Evolutionary conservation across 2,329 filamentous ascomycete genomes (phyloP).

Genomic region (Davidsoniella eucalypti): DNA sequence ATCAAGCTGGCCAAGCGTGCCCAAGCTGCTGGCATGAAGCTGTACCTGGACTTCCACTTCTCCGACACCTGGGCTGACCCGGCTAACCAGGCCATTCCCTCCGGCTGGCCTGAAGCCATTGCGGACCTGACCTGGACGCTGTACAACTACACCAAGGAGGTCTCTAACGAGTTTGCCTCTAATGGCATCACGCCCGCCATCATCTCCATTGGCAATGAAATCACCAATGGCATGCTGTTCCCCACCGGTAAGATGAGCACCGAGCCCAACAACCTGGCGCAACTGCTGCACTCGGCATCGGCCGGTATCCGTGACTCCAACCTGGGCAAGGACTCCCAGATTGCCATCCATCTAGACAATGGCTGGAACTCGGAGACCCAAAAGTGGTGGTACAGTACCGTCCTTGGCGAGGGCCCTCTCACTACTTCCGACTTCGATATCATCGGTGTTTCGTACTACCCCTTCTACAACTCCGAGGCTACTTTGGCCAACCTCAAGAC

Average conservation of each 20-base stretch:
- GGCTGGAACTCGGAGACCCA: constrained; percentile 57
- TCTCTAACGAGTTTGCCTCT: constrained; percentile 42
- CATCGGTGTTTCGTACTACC: constrained; percentile 59
- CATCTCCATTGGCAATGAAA: constrained; percentile 60
- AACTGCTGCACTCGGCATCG: constrained; percentile 45
- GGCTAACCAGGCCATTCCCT: constrained; percentile 41
- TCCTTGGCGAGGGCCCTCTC: constrained; percentile 34
- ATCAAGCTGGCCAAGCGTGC: constrained; percentile 49
- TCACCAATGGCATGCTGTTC: constrained; percentile 49
- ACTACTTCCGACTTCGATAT: constrained; percentile 44
- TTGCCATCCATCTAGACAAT: constrained; percentile 61
- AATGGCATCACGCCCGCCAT: constrained; percentile 40
- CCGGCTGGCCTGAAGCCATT: constrained; percentile 45
- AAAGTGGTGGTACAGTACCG: constrained; percentile 45
- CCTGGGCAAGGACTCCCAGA: constrained; percentile 40
- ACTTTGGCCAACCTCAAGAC: constrained; percentile 39
- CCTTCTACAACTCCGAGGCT: constrained; percentile 47
- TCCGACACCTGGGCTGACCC: constrained; percentile 60
- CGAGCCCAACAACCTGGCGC: constrained; percentile 42
- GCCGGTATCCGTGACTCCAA: constrained; percentile 47
- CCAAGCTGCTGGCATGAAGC: constrained; percentile 41
- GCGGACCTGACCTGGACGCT: constrained; percentile 42
- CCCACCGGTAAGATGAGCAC: constrained; percentile 38
- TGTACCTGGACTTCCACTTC: constrained; percentile 49
- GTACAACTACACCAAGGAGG: constrained; percentile 51